Evolutionary conservation across 192 early-diverging fungal genomes (phyloP), one percentile per base, ranked within the genome.

Genomic region (Coemansia umbellata): DNA sequence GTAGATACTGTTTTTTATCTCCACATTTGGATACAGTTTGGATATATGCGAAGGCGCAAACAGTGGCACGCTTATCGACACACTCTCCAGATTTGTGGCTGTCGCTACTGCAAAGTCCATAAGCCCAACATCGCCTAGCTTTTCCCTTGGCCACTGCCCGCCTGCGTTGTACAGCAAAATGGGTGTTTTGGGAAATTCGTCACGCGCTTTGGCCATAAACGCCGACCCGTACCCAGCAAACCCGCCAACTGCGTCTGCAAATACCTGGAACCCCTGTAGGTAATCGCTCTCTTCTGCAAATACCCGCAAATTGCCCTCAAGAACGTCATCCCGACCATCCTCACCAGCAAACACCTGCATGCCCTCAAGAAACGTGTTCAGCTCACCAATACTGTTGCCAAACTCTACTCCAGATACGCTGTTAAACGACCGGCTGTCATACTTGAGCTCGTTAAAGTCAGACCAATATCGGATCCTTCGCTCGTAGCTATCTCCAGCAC

Each of bases 391-490:
- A 19, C 78, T 69, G 59, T 82, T 82, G 30, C 69, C 81, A 69
- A 81, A 81, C 47, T 72, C 48, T 8, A 82, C 79, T 0, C 79
- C 68, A 2, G 74, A 73, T 15, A 88, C 52, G 17, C 78, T 59
- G 27, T 62, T 42, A 0, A 81, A 24, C 14, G 88, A 81, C 18
- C 86, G 80, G 39, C 85, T 86, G 49, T 89, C 86, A 64, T 85
- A 92, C 50, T 80, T 89, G 14, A 84, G 39, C 15, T 41, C 74
- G 60, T 83, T 88, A 61, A 82, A 91, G 55, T 97, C 93, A 0
- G 92, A 85, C 92, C 94, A 95, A 13, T 18, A 66, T 21, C 48
- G 39, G 15, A 61, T 52, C 13, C 65, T 50, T 5, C 50, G 19
- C 8, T 48, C 56, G 14, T 11, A 2, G 7, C 24, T 10, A 3